A percentile compares a stretch with the other conserved stretches of the same genome.
Conservation (phyloP, 768 basidiomycete species). For the Serendipita indica region DNA sequence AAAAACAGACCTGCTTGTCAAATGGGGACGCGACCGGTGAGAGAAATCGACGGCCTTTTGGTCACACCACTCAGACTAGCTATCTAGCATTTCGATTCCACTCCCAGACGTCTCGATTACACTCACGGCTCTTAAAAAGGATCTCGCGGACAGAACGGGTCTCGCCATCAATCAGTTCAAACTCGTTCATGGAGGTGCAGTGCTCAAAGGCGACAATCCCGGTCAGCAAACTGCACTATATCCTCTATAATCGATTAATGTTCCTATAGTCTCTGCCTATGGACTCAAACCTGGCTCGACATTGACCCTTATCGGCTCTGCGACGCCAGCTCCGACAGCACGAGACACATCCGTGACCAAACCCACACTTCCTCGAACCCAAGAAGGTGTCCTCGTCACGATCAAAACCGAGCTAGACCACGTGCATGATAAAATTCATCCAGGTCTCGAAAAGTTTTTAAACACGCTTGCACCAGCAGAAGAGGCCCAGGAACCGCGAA, state of each 20-base stretch:
- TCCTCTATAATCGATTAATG: constrained; percentile 23
- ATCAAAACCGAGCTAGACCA: constrained; percentile 40
- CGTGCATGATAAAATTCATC: constrained; percentile 40
- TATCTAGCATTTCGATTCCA: neutral
- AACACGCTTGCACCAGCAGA: constrained; percentile 24
- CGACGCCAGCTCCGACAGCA: constrained; percentile 18
- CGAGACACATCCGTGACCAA: constrained; percentile 16
- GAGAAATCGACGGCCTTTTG: neutral
- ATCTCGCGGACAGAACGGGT: constrained; percentile 60
- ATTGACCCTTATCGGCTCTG: constrained; percentile 51
- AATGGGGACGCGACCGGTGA: constrained; percentile 2
- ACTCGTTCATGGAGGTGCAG: constrained; percentile 76
- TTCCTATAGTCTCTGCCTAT: constrained; percentile 50
- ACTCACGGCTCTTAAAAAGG: constrained; percentile 40
- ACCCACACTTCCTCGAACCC: constrained; percentile 23
- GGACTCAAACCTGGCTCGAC: constrained; percentile 51
- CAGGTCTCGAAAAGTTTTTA: constrained; percentile 45
- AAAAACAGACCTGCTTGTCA: neutral
- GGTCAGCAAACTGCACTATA: too few species aligned
- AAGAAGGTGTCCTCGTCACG: constrained; percentile 35
- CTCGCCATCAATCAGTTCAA: constrained; percentile 60
- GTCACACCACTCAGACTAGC: neutral
- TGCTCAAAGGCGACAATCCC: constrained; percentile 79
- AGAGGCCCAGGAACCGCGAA: neutral
- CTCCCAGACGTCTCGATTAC: neutral